Evolutionary conservation across 2,329 filamentous ascomycete species (phyloP).

Genomic region (Sarocladium brachiariae): DNA sequence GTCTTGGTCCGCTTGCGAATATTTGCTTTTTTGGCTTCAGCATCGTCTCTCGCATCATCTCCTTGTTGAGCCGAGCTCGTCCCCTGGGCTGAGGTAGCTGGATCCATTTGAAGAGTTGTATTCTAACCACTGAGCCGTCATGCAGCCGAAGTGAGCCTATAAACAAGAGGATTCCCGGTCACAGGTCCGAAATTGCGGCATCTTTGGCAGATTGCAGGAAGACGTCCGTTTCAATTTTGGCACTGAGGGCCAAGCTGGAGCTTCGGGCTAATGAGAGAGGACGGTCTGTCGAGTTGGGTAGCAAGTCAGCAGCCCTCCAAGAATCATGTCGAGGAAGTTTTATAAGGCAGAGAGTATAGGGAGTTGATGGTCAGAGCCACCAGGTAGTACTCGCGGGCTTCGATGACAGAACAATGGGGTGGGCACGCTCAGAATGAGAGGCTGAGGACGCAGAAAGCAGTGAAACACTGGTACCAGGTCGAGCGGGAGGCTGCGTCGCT

Average conservation of each 20-base stretch:
- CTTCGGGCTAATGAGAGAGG: no score
- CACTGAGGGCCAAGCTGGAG: no score
- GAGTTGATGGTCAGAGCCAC: no score
- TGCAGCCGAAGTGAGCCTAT: background rate
- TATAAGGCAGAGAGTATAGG: no score
- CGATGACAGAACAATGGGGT: no score
- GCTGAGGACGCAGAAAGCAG: background rate
- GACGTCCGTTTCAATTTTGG: no score
- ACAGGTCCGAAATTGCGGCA: background rate
- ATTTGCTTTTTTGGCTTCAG: slow-evolving; percentile 39
- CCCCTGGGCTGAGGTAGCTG: background rate
- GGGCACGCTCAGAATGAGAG: no score
- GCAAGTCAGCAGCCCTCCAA: no score
- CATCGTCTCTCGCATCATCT: slow-evolving; percentile 24
- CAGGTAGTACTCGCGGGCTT: no score
- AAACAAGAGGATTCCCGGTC: background rate
- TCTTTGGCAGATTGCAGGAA: background rate
- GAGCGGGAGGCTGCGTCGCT: background rate
- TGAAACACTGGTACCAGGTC: slow-evolving; percentile 1
- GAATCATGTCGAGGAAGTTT: no score
- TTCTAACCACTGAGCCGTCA: no score
- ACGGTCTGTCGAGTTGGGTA: no score
- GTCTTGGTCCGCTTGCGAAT: slow-evolving; percentile 77
- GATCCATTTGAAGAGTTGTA: background rate
- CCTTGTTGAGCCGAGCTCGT: background rate